A percentile compares a stretch with the other conserved stretches of the same genome.
phyloP scores from a whole-genome alignment of 768 basidiomycete species.

The Kwoniella sp. region DNA sequence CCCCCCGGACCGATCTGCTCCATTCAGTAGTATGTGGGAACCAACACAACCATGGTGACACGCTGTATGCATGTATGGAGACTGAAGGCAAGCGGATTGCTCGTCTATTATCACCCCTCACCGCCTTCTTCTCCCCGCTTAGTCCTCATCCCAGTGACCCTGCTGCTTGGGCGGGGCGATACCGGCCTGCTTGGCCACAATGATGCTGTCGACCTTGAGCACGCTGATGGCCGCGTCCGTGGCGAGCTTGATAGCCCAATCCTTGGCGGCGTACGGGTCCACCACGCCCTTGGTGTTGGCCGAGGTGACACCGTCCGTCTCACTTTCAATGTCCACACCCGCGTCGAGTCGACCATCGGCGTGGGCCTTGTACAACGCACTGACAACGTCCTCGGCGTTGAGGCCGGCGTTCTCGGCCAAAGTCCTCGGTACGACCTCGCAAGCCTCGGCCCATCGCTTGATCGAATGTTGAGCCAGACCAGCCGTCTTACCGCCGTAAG shows the following conservation, averaged over 20 bases:
- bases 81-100: too few relatives aligned
- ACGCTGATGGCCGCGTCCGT: constrained; percentile 49
- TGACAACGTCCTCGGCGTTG: constrained; percentile 88
- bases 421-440: constrained; percentile 88
- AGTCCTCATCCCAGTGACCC: constrained; percentile 48
- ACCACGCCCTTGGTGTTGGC: constrained; percentile 52
- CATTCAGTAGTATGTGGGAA: constrained; percentile 13
- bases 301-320: constrained; percentile 31
- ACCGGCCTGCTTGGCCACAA: constrained; percentile 70
- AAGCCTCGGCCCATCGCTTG: constrained; percentile 77
- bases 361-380: constrained; percentile 84
- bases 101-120: too few relatives aligned
- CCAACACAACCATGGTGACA: too few relatives aligned
- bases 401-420: constrained; percentile 88
- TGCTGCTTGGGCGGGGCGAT: constrained; percentile 48
- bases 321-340: constrained; percentile 47
- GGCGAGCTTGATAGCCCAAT: constrained; percentile 54
- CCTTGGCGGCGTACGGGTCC: constrained; percentile 94
- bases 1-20: constrained; percentile 11
- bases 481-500: constrained; percentile 78
- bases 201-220: constrained; percentile 93
- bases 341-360: constrained; percentile 54
- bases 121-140: too few relatives aligned
- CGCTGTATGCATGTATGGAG: constrained; percentile 10
- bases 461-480: constrained; percentile 92